phyloP scores from a whole-genome alignment of 345 rosid species.

The Dimocarpus longan region DNA sequence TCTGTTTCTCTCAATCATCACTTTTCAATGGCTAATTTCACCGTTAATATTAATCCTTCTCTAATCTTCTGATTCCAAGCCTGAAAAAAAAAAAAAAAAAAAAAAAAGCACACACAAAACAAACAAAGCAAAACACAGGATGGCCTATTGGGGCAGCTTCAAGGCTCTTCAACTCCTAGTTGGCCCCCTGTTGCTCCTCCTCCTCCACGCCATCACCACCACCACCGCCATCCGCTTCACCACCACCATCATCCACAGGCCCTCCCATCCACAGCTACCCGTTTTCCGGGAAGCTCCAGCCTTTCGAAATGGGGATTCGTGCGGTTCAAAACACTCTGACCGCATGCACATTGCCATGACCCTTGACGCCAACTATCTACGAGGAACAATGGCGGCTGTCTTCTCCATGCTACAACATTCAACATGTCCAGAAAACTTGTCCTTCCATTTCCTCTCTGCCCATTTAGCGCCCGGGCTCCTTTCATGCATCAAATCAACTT shows the following conservation, averaged over 20 bases:
- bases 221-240: conserved; percentile 39
- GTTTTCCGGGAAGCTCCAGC: conserved; percentile 57
- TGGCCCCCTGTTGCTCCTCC: conserved; percentile 68
- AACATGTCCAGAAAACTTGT: conserved; percentile 57
- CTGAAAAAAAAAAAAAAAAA: not conserved
- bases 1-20: not conserved
- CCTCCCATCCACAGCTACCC: conserved; percentile 40
- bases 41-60: not conserved
- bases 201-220: conserved; percentile 38
- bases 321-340: conserved; percentile 35
- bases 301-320: conserved; percentile 51
- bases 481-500: conserved; percentile 52
- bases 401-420: conserved; percentile 63
- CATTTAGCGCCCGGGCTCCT: conserved; percentile 44
- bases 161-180: conserved; percentile 30
- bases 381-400: conserved; percentile 75
- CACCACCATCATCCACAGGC: conserved; percentile 35
- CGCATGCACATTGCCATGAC: conserved; percentile 63
- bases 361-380: conserved; percentile 64
- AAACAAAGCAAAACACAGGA: conserved; percentile 39
- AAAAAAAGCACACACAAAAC: not conserved
- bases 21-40: not conserved
- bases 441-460: conserved; percentile 63
- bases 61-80: not conserved
- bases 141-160: conserved; percentile 61